Evolutionary conservation across 2,329 filamentous ascomycete genomes (phyloP).

Genomic region (Byssothecium circinans): DNA sequence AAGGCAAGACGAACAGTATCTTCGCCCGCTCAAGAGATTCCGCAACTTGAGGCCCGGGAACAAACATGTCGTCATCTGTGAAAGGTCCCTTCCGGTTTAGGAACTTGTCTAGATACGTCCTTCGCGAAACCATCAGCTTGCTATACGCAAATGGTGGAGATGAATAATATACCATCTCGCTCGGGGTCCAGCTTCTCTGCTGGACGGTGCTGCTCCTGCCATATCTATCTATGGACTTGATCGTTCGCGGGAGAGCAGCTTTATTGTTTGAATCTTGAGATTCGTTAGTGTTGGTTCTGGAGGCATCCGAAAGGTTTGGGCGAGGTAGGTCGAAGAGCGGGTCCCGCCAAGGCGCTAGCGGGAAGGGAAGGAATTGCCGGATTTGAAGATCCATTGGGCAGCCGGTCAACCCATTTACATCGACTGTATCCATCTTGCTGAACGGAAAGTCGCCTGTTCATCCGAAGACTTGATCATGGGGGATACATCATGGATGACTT

Average conservation of each 20-base stretch:
- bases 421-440: no score
- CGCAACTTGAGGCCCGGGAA: conserved; percentile 49
- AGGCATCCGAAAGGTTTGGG: conserved; percentile 5
- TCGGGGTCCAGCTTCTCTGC: conserved; percentile 20
- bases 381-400: background rate
- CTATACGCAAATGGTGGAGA: background rate
- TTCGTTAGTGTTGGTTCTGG: background rate
- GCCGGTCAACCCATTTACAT: conserved; percentile 1
- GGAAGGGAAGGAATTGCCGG: conserved; percentile 27
- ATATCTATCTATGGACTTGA: conserved; percentile 20
- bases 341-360: conserved; percentile 30
- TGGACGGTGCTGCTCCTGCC: conserved; percentile 20
- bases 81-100: conserved; percentile 78
- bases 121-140: conserved; percentile 45
- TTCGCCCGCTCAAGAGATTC: conserved; percentile 39
- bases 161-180: conserved; percentile 49
- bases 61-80: conserved; percentile 62
- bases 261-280: background rate
- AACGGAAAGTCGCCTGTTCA: no score
- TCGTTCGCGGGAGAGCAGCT: conserved; percentile 1
- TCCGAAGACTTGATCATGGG: conserved; percentile 12
- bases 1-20: conserved; percentile 60
- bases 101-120: conserved; percentile 83
- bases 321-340: conserved; percentile 11
- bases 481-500: conserved; percentile 50